phyloP scores from a whole-genome alignment of 495 filamentous ascomycete species.

The Xylona heveae region DNA sequence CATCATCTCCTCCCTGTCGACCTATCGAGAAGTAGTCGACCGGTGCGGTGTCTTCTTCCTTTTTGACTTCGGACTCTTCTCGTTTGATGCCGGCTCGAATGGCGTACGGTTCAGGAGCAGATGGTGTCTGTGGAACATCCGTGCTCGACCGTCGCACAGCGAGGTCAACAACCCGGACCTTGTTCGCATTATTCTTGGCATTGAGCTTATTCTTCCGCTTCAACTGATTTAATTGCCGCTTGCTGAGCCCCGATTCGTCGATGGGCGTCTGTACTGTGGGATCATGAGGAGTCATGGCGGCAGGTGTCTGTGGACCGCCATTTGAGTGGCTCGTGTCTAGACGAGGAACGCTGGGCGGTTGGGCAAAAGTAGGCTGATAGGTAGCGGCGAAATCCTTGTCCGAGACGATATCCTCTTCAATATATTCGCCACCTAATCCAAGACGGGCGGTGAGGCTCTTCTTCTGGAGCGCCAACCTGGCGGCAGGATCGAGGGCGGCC shows the following conservation, averaged over 20 bases:
- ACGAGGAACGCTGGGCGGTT: constrained; percentile 6
- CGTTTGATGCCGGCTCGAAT: constrained; percentile 37
- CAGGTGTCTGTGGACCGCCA: constrained; percentile 17
- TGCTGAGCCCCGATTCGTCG: constrained; percentile 61
- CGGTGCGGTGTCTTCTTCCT: constrained; percentile 23
- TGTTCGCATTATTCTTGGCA: constrained; percentile 67
- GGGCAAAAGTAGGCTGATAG: constrained; percentile 5
- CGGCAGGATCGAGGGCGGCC: constrained; percentile 57
- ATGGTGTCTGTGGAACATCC: constrained; percentile 41
- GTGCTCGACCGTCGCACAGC: constrained; percentile 40
- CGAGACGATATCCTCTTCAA: constrained; percentile 60
- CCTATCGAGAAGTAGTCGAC: constrained; percentile 78
- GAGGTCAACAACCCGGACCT: constrained; percentile 77
- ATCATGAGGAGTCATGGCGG: constrained; percentile 19
- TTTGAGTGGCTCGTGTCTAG: constrained; percentile 25
- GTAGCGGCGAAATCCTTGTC: constrained; percentile 34
- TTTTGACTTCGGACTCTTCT: constrained; percentile 22
- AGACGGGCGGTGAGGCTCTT: constrained; percentile 66
- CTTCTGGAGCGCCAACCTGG: constrained; percentile 67
- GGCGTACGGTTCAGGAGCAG: constrained; percentile 41
- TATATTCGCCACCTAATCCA: constrained; percentile 65
- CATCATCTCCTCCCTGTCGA: constrained; percentile 55
- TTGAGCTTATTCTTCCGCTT: constrained; percentile 77
- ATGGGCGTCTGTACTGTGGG: constrained; percentile 20
- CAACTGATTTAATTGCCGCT: constrained; percentile 77